A percentile compares a stretch with the other conserved stretches of the same genome.
Evolutionary conservation across 225 moss, liverwort and hornwort species (phyloP).

Genomic region (Physcomitrellopsis africana): DNA sequence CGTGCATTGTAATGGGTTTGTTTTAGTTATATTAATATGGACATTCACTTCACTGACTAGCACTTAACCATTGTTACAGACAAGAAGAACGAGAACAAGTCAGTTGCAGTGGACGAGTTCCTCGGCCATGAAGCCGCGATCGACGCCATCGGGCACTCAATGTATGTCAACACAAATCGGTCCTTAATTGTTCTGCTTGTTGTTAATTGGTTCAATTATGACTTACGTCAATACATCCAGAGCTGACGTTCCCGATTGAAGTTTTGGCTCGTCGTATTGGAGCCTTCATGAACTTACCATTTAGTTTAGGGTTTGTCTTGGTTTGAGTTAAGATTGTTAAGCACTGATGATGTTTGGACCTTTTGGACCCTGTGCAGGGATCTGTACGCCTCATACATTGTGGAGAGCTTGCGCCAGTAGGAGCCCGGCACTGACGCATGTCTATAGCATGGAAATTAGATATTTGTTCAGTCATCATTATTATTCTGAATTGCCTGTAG

Average conservation of each 20-base stretch:
- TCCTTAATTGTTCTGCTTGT: background rate
- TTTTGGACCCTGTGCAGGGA: slow-evolving; percentile 53
- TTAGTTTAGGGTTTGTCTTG: too few relatives aligned
- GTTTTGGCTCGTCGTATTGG: too few relatives aligned
- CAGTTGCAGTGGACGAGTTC: slow-evolving; percentile 86
- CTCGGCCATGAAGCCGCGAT: slow-evolving; percentile 74
- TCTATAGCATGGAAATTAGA: slow-evolving; percentile 11
- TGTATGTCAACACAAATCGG: slow-evolving; percentile 42
- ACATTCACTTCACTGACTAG: too few relatives aligned
- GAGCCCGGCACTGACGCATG: slow-evolving; percentile 17
- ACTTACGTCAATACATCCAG: too few relatives aligned
- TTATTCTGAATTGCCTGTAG: slow-evolving; percentile 24
- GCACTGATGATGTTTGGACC: background rate
- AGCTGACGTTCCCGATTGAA: too few relatives aligned
- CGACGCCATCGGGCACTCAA: slow-evolving; percentile 82
- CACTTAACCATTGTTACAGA: slow-evolving; percentile 35
- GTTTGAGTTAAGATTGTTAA: background rate
- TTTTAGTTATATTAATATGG: too few relatives aligned
- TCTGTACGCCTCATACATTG: slow-evolving; percentile 89
- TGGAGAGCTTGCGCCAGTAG: slow-evolving; percentile 89
- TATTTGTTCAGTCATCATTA: slow-evolving; percentile 4
- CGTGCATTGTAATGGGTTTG: too few relatives aligned
- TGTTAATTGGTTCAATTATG: too few relatives aligned
- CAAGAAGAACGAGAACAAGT: slow-evolving; percentile 97
- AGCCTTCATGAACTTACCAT: too few relatives aligned